Evolutionary conservation across 495 filamentous ascomycete species (phyloP).

Genomic region (Daldinia concentrica): DNA sequence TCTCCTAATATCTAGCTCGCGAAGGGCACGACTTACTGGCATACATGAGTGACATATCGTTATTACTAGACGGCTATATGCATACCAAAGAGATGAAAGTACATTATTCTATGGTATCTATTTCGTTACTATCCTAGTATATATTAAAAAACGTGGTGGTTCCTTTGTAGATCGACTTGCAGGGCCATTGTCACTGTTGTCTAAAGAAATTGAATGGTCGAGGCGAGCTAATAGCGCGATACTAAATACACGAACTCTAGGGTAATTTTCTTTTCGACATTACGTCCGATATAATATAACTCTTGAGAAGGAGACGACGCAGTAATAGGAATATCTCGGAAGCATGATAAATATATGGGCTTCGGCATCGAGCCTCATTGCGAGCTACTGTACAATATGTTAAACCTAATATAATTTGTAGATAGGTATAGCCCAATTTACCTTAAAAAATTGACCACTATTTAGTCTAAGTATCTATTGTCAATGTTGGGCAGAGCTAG

Average conservation of each 20-base stretch:
- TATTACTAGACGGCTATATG: constrained; percentile 20
- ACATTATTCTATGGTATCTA: background rate
- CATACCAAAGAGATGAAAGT: constrained; percentile 17
- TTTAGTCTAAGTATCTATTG: background rate
- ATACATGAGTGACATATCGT: background rate
- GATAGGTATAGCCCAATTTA: background rate
- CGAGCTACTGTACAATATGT: background rate
- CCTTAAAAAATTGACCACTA: background rate
- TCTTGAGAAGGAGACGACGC: background rate
- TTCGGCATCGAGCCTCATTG: background rate
- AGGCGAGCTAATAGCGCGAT: background rate
- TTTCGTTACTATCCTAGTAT: background rate
- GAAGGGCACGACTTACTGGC: background rate
- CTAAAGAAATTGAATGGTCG: background rate
- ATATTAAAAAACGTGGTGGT: background rate
- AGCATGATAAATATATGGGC: background rate
- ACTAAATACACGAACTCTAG: background rate
- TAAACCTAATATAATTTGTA: background rate
- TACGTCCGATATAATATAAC: background rate
- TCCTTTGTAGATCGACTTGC: too few relatives aligned
- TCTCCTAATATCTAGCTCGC: constrained; percentile 6
- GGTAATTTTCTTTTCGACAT: background rate
- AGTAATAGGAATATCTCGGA: background rate
- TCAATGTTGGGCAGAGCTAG: background rate
- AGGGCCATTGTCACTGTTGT: background rate